phyloP scores from a whole-genome alignment of 257 asterid species.

The Knoxia roxburghii region DNA sequence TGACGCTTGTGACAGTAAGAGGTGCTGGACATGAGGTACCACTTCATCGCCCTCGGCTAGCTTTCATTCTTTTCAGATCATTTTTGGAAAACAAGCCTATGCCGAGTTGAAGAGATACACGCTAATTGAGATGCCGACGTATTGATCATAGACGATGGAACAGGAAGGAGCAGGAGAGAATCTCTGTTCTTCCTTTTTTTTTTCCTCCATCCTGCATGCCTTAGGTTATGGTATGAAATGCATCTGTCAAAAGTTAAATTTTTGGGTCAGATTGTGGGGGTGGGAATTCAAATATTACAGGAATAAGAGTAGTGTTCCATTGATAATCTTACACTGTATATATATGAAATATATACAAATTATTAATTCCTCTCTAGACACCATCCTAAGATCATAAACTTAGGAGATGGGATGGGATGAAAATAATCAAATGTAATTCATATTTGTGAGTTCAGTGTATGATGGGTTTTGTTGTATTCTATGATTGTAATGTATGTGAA shows the following conservation, averaged over 20 bases:
- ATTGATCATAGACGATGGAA: background rate
- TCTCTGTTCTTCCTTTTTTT: background rate
- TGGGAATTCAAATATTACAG: background rate
- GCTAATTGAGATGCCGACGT: background rate
- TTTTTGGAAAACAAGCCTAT: conserved; percentile 71
- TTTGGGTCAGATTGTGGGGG: background rate
- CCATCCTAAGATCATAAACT: background rate
- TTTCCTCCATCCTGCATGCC: too few species aligned
- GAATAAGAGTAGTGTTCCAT: background rate
- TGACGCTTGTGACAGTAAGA: conserved; percentile 71
- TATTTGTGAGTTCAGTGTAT: background rate
- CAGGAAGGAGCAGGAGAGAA: conserved; percentile 4
- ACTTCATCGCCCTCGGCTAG: conserved; percentile 92
- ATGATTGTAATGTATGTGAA: too few species aligned
- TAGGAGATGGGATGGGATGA: background rate
- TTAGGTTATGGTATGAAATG: background rate
- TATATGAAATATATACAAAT: background rate
- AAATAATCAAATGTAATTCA: background rate
- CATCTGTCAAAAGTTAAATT: background rate
- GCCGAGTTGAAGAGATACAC: conserved; percentile 33
- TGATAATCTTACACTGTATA: background rate
- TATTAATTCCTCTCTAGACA: background rate
- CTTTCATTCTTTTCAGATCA: conserved; percentile 65
- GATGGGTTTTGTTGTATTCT: too few species aligned
- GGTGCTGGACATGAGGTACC: conserved; percentile 99